These are phyloP conservation scores for Parietaria judaica DNA, from an alignment of 306 rosid genomes.

Conservation along the genomic window DNA sequence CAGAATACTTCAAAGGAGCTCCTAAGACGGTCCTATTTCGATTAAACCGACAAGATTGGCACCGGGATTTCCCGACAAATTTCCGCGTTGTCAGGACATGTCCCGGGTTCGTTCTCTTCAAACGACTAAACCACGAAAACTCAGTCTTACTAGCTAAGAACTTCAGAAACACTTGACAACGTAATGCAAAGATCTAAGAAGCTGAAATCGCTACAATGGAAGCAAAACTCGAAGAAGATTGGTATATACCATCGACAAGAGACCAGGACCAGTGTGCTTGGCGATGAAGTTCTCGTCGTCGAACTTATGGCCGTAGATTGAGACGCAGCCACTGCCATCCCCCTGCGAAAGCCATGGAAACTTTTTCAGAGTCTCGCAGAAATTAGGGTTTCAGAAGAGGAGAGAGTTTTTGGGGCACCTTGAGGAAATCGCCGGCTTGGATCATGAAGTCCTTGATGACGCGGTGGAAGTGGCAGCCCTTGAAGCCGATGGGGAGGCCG, in stretches of 20 bases:
- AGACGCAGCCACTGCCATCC: conserved; percentile 96
- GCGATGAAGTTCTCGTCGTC: conserved; percentile 92
- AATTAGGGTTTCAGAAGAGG: not conserved
- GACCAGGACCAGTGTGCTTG: conserved; percentile 96
- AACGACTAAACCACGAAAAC: too few species aligned
- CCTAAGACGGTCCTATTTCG: too few species aligned
- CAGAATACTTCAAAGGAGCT: too few species aligned
- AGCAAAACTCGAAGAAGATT: not conserved
- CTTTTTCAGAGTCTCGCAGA: too few species aligned
- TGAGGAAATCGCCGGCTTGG: conserved; percentile 90
- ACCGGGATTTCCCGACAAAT: too few species aligned
- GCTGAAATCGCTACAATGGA: too few species aligned
- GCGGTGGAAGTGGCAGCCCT: conserved; percentile 92
- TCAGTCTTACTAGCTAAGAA: too few species aligned
- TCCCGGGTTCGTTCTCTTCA: too few species aligned
- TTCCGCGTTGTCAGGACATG: too few species aligned
- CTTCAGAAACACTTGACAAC: too few species aligned
- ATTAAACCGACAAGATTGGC: too few species aligned
- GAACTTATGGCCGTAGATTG: conserved; percentile 79
- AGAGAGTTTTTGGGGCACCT: conserved; percentile 29
- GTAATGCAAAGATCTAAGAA: too few species aligned
- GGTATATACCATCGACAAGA: conserved; percentile 70
- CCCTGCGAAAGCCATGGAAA: conserved; percentile 37
- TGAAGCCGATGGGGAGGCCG: conserved; percentile 88
- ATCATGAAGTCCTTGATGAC: conserved; percentile 97